Base-by-base conservation (phyloP, 2,329 filamentous ascomycete species). In the Canariomyces notabilis region DNA sequence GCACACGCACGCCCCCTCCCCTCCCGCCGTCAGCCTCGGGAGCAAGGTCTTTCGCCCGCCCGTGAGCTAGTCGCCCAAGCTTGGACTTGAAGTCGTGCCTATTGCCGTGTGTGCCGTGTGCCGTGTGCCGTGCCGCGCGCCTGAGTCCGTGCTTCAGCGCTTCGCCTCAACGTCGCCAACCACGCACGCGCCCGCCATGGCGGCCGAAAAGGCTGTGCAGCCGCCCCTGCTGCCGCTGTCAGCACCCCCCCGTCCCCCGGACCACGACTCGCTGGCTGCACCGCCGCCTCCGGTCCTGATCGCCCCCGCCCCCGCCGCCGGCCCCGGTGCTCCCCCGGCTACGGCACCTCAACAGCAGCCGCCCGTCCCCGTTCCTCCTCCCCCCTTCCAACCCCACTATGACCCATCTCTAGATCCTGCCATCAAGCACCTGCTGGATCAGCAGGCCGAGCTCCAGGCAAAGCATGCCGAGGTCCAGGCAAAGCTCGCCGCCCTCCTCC, bases 391-490 rank as follows among this genome's bases (percentile, higher is more conserved):
- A 23, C 46, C 38, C 33, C 55, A 60, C 31, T 63, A 66, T 55
- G 67, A 69, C 51, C 60, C 66, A 44, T 60, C 63, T 46, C 59
- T 73, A 54, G 71, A 74, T 50, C 66, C 67, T 50, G 61, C 67
- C 56, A 71, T 73, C 56, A 66, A 64, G 56, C 61, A 64, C 44
- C 65, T 77, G 50, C 70, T 75, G 49, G 69, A 73, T 52, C 74
- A 79, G 59, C 74, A 76, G 57, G 71, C 71, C 57, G 72, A 75
- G 51, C 74, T 77, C 56, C 71, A 76, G 56, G 68, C 74, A 51
- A 71, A 70, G 59, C 66, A 77, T 43, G 68, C 71, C 46, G 66
- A n/a, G n/a, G 74, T 77, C 56, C 71, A 76, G 56, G 68, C 74
- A 51, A 71, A 70, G 59, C 66, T 77, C 43, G 68, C 71, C 46